Conservation (phyloP, 345 rosid genomes). For the Heritiera littoralis region DNA sequence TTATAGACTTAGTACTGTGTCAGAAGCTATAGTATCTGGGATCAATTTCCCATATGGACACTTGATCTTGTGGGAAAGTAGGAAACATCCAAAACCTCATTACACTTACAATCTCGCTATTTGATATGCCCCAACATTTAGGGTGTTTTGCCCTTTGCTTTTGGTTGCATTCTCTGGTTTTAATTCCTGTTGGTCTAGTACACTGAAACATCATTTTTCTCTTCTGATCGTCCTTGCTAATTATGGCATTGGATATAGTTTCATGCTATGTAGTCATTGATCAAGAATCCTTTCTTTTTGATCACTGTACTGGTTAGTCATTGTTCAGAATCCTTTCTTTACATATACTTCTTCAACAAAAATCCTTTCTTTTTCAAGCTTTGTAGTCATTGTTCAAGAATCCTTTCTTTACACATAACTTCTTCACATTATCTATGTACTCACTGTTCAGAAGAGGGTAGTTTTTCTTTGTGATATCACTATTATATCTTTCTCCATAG, state of each 20-base stretch:
- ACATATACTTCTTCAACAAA: too few species aligned
- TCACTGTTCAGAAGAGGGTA: too few species aligned
- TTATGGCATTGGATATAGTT: constrained; percentile 1
- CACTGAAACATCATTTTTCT: neutral
- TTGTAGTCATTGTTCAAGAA: too few species aligned
- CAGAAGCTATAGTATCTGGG: neutral
- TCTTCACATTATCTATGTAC: too few species aligned
- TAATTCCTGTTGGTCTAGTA: neutral
- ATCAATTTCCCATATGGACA: neutral
- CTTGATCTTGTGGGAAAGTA: neutral
- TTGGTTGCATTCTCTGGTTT: neutral
- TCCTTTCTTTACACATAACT: too few species aligned
- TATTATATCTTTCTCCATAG: too few species aligned
- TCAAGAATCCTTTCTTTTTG: neutral
- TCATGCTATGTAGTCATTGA: neutral
- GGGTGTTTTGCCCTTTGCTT: neutral
- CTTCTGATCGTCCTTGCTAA: neutral
- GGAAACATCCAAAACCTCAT: neutral
- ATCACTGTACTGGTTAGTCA: neutral
- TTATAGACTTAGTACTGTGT: neutral
- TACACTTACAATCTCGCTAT: neutral
- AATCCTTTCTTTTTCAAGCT: too few species aligned
- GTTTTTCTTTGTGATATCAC: neutral
- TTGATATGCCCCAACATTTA: neutral
- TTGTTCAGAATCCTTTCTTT: too few species aligned